Evolutionary conservation across 495 filamentous ascomycete genomes (phyloP), one percentile per base, ranked within the genome.

Genomic region (Penicillium macrosclerotiorum): DNA sequence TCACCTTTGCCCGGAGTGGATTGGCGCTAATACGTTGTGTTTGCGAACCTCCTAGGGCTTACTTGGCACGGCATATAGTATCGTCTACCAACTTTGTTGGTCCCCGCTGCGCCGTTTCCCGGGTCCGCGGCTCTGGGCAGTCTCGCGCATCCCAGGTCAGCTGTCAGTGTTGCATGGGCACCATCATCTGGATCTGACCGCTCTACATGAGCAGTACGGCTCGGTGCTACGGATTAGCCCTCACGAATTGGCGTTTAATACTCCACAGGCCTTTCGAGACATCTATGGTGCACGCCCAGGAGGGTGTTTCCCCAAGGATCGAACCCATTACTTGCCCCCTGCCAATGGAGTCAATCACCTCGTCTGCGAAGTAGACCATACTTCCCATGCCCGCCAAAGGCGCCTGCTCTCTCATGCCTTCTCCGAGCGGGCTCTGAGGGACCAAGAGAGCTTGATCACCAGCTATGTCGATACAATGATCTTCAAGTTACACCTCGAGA

Each of bases 211-310:
- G 1, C 47, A 59, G 20, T 75, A 75, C 48, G 73, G 74, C 0
- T 59, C 64, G 4, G 68, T 80, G 8, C 67, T 88, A 0, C 79
- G 84, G 3, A 56, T 84, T 8, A 62, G 69, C 0, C 83, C 83
- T 1, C 63, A 74, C 27, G 69, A 79, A 32, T 55, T 88, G 1
- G 75, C 74, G 3, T 85, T 81, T 62, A 73, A 63, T 43, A 66
- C 73, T 2, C 63, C 73, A 2, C 64, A 63, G 12, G 79, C 82
- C 3, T 81, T 73, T 67, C 72, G 73, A 19, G 79, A 82, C 45
- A 81, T 87, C 37, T 80, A 84, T 46, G 76, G 75, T 7, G 16
- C 60, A 65, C 17, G 69, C 64, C 17, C 64, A 51, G 37, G 80
- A 0, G 52, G 52, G 3, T 57, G 55, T 14, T 56, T 64, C 8